phyloP scores from a whole-genome alignment of 2,329 filamentous ascomycete genomes.

The Colletotrichum gloeosporioides region DNA sequence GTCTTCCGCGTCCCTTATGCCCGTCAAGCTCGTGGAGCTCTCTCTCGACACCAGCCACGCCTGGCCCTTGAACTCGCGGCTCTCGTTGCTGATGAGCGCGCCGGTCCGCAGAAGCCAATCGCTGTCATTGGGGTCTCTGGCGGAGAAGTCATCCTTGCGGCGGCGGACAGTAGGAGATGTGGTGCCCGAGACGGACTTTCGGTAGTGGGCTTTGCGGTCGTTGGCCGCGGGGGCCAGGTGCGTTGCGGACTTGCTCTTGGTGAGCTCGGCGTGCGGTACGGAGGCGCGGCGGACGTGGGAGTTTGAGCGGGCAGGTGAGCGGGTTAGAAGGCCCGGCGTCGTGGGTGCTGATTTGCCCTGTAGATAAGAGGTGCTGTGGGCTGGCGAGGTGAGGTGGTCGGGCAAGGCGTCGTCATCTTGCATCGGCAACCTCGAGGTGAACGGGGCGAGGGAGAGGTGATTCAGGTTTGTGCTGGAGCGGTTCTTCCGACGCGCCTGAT shows the following conservation, averaged over 20 bases:
- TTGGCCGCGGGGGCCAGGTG: conserved; percentile 46
- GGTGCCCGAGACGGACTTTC: conserved; percentile 30
- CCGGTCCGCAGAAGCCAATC: conserved; percentile 72
- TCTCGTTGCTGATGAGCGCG: conserved; percentile 64
- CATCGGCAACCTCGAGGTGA: conserved; percentile 66
- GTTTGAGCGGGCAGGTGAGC: conserved; percentile 56
- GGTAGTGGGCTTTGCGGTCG: conserved; percentile 24
- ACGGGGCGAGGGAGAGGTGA: conserved; percentile 67
- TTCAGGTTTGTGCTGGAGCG: conserved; percentile 64
- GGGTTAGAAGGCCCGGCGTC: conserved; percentile 67
- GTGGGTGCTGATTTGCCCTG: conserved; percentile 68
- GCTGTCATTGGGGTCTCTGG: conserved; percentile 51
- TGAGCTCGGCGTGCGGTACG: conserved; percentile 40
- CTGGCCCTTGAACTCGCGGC: conserved; percentile 72
- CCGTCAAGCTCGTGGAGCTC: conserved; percentile 67
- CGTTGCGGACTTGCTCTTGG: conserved; percentile 69
- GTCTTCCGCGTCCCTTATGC: conserved; percentile 56
- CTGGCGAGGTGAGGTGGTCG: conserved; percentile 38
- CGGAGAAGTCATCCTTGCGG: conserved; percentile 13
- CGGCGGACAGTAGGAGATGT: conserved; percentile 33
- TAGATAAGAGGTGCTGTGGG: conserved; percentile 58
- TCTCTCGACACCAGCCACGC: conserved; percentile 70
- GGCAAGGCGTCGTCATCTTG: conserved; percentile 55
- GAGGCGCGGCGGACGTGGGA: conserved; percentile 51
- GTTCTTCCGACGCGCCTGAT: conserved; percentile 61